Evolutionary conservation across 768 basidiomycete genomes (phyloP).

Genomic region (Lactarius quietus): DNA sequence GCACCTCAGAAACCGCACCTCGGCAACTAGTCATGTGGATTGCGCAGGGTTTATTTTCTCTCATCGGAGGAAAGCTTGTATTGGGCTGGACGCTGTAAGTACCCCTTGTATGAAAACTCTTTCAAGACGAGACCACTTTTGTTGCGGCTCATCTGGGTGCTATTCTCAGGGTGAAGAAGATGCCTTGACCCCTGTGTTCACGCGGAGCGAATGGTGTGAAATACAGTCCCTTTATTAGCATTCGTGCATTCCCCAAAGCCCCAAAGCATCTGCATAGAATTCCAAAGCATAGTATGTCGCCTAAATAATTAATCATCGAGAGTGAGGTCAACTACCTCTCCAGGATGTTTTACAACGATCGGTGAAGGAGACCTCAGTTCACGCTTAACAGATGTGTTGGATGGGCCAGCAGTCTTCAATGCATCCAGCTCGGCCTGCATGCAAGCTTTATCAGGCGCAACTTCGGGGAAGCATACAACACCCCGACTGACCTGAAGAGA

Average conservation of each 20-base stretch:
- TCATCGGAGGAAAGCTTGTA: not conserved
- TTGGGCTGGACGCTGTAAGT: not conserved
- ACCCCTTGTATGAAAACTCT: not conserved
- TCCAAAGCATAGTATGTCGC: too few relatives aligned
- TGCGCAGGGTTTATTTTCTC: not conserved
- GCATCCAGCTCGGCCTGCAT: slow-evolving; percentile 12
- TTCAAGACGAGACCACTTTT: not conserved
- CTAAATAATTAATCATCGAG: slow-evolving; percentile 7
- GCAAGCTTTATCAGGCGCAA: not conserved
- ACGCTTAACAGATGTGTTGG: slow-evolving; percentile 8
- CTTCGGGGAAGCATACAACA: too few relatives aligned
- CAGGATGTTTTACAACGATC: not conserved
- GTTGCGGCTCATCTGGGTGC: not conserved
- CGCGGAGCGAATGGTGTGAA: too few relatives aligned
- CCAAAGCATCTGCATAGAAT: too few relatives aligned
- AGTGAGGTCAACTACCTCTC: slow-evolving; percentile 15
- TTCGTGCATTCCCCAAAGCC: too few relatives aligned
- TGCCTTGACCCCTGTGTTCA: too few relatives aligned
- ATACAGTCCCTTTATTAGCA: too few relatives aligned
- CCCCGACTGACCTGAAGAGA: slow-evolving; percentile 8
- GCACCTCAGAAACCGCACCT: too few relatives aligned
- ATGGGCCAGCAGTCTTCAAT: not conserved
- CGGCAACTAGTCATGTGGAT: too few relatives aligned
- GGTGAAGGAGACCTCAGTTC: slow-evolving; percentile 11
- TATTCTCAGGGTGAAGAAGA: not conserved